Percentiles rank a stretch among this genome's conserved stretches.
These are phyloP conservation scores for Biscogniauxia mediterranea DNA, from an alignment of 2,329 filamentous ascomycete genomes.

Conservation along the genomic window DNA sequence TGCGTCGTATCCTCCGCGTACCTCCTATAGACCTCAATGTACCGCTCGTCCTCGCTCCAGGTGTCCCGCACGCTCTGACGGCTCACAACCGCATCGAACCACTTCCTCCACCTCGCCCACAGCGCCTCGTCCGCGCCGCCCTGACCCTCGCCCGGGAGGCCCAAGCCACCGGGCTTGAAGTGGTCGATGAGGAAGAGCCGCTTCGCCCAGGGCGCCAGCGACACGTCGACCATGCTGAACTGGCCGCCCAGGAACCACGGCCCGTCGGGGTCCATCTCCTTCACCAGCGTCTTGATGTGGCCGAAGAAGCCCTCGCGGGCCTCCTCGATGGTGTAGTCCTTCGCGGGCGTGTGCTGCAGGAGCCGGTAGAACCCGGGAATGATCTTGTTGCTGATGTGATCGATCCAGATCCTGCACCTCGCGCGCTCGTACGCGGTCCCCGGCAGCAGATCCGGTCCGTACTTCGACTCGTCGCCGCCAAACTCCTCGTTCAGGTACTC, in stretches of 20 bases:
- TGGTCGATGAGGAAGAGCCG: slow-evolving; percentile 73
- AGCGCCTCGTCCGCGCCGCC: slow-evolving; percentile 47
- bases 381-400: slow-evolving; percentile 66
- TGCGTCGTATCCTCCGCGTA: slow-evolving; percentile 66
- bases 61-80: slow-evolving; percentile 66
- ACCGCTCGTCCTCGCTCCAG: slow-evolving; percentile 65
- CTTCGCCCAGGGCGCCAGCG: slow-evolving; percentile 70
- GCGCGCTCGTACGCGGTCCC: slow-evolving; percentile 63
- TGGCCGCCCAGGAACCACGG: slow-evolving; percentile 67
- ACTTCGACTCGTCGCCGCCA: slow-evolving; percentile 38
- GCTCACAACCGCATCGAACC: slow-evolving; percentile 57
- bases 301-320: slow-evolving; percentile 57
- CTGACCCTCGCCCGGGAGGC: slow-evolving; percentile 37
- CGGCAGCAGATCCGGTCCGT: slow-evolving; percentile 55
- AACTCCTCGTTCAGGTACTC: slow-evolving; percentile 77
- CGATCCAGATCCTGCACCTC: slow-evolving; percentile 68
- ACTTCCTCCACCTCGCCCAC: slow-evolving; percentile 66
- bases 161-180: slow-evolving; percentile 61
- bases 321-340: slow-evolving; percentile 48
- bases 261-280: slow-evolving; percentile 55
- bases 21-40: slow-evolving; percentile 65
- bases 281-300: slow-evolving; percentile 58
- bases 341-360: slow-evolving; percentile 53
- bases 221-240: slow-evolving; percentile 68
- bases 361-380: slow-evolving; percentile 68